A percentile compares a stretch with the other conserved stretches of the same genome.
Evolutionary conservation across 257 asterid species (phyloP).

Genomic region (Scutellaria baicalensis): DNA sequence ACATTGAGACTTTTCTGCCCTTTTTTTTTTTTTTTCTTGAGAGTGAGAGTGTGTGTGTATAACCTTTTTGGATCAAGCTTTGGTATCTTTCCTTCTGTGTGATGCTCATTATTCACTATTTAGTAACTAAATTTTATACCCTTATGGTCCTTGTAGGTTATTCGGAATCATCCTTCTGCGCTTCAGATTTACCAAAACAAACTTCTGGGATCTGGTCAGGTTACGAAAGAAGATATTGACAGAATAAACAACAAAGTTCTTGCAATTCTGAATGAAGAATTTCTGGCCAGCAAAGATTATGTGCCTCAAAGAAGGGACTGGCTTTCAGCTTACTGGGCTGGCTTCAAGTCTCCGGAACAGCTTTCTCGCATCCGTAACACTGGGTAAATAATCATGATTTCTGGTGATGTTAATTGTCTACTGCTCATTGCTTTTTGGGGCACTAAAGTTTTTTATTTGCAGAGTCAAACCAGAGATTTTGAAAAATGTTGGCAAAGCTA

Average conservation of each 20-base stretch:
- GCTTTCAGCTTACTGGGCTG: conserved; percentile 97
- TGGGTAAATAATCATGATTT: conserved; percentile 45
- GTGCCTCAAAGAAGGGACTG: conserved; percentile 82
- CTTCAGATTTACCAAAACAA: conserved; percentile 76
- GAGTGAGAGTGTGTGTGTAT: neutral
- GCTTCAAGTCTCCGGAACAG: conserved; percentile 97
- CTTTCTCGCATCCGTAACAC: conserved; percentile 88
- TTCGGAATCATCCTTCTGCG: conserved; percentile 81
- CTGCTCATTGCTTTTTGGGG: neutral
- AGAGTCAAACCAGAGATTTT: conserved; percentile 92
- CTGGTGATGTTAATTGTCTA: neutral
- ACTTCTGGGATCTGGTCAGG: conserved; percentile 65
- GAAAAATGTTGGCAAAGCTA: conserved; percentile 85
- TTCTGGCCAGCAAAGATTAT: conserved; percentile 79
- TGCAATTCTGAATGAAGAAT: conserved; percentile 81
- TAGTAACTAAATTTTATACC: neutral
- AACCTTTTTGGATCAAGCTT: neutral
- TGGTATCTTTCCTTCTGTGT: conserved; percentile 1
- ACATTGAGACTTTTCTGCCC: neutral
- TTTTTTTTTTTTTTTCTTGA: neutral
- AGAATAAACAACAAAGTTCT: conserved; percentile 63
- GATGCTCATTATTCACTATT: neutral
- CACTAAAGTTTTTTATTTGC: conserved; percentile 15
- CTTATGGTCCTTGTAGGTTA: conserved; percentile 48
- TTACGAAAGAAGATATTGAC: conserved; percentile 57